Percentiles rank a stretch among this genome's conserved stretches.
These are phyloP conservation scores for Penicillium sp. DNA, from an alignment of 2,329 filamentous ascomycete genomes.

Conservation along the genomic window DNA sequence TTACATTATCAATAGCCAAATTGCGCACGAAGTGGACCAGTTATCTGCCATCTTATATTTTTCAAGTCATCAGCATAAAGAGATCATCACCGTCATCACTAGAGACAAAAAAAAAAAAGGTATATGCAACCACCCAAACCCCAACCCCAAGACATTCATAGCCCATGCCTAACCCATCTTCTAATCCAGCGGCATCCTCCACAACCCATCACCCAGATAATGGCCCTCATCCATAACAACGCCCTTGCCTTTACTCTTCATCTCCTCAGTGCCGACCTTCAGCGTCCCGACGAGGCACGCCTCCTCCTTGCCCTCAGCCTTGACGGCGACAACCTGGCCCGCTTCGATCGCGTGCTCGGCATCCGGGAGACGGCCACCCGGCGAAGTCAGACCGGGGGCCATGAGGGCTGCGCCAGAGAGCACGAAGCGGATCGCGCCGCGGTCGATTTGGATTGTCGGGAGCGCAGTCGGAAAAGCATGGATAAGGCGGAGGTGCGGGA, in stretches of 20 bases:
- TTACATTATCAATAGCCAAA: too few relatives aligned
- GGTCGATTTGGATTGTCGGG: slow-evolving; percentile 81
- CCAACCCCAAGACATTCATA: not conserved
- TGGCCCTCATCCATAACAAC: slow-evolving; percentile 91
- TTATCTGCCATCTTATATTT: too few relatives aligned
- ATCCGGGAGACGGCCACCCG: slow-evolving; percentile 74
- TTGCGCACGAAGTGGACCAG: too few relatives aligned
- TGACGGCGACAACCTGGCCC: slow-evolving; percentile 81
- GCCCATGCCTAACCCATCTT: not conserved
- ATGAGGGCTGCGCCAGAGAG: slow-evolving; percentile 90
- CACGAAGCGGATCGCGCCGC: slow-evolving; percentile 95
- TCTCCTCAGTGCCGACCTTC: slow-evolving; percentile 81
- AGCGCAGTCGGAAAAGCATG: slow-evolving; percentile 87
- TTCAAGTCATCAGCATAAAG: slow-evolving; percentile 1
- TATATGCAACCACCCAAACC: too few relatives aligned
- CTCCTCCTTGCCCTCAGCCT: slow-evolving; percentile 89
- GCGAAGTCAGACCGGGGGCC: slow-evolving; percentile 85
- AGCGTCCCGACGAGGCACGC: slow-evolving; percentile 84
- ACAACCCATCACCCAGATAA: slow-evolving; percentile 90
- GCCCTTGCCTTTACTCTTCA: slow-evolving; percentile 91
- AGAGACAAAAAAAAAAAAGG: not conserved
- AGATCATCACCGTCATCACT: slow-evolving; percentile 1
- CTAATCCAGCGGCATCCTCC: slow-evolving; percentile 65
- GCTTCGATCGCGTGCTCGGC: slow-evolving; percentile 63
- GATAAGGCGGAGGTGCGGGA: slow-evolving; percentile 85